Conservation (phyloP, 768 basidiomycete genomes). For the Ephemerocybe angulata region DNA sequence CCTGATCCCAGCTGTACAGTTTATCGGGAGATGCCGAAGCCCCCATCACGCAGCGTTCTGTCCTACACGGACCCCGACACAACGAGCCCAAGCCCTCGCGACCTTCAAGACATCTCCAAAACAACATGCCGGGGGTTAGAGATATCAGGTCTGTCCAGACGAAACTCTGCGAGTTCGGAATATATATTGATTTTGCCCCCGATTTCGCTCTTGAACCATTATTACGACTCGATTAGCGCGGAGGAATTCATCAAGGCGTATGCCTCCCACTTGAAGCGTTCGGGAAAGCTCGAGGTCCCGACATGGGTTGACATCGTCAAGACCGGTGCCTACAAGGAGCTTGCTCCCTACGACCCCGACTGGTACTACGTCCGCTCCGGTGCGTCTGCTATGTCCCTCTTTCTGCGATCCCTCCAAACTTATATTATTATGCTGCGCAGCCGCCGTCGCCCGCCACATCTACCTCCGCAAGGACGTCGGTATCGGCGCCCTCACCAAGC, state of each 20-base stretch:
- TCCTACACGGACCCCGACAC: conserved; percentile 29
- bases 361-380: conserved; percentile 99
- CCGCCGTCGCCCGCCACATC: conserved; percentile 97
- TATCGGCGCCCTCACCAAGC: conserved; percentile 89
- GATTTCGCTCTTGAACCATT: conserved; percentile 16
- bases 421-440: conserved; percentile 36
- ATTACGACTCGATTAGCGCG: conserved; percentile 53
- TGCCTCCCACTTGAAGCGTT: conserved; percentile 93
- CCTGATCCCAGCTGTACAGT: not conserved
- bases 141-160: conserved; percentile 61
- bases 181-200: conserved; percentile 16
- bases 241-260: conserved; percentile 93
- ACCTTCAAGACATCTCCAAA: conserved; percentile 43
- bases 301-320: conserved; percentile 99
- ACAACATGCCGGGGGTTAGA: conserved; percentile 78
- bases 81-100: conserved; percentile 36
- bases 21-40: conserved; percentile 30
- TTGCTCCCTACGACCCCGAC: conserved; percentile 97
- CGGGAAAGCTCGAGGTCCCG: conserved; percentile 98
- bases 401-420: not conserved
- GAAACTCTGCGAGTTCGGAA: not conserved
- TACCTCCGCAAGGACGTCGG: conserved; percentile 98
- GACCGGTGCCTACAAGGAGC: conserved; percentile 96
- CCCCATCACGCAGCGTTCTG: conserved; percentile 17
- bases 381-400: conserved; percentile 37